These are phyloP conservation scores for Picea sitchensis DNA, from an alignment of 75 land plant species.

Conservation along the genomic window DNA sequence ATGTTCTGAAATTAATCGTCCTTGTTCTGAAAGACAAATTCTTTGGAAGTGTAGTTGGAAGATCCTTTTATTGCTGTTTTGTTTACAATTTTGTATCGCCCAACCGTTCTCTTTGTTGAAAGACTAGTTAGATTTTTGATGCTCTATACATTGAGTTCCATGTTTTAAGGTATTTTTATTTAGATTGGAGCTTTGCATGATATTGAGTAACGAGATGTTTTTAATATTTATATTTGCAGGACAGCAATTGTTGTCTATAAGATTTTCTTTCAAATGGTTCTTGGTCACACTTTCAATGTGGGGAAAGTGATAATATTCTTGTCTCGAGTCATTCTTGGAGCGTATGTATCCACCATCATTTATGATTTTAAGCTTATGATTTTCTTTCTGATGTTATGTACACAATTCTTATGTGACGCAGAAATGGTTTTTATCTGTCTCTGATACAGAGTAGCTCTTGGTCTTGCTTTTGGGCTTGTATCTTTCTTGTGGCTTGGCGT, in stretches of 20 bases:
- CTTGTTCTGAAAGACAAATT: too few species aligned
- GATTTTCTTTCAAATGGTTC: conserved; percentile 75
- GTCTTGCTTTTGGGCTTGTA: conserved; percentile 75
- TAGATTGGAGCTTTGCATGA: too few species aligned
- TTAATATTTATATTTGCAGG: conserved; percentile 35
- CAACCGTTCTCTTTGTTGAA: too few species aligned
- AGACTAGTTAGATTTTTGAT: too few species aligned
- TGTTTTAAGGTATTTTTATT: too few species aligned
- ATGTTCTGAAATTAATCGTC: too few species aligned
- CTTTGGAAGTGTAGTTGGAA: too few species aligned
- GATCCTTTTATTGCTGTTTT: too few species aligned
- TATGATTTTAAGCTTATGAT: neutral
- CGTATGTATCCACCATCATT: conserved; percentile 47
- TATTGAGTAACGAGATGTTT: too few species aligned
- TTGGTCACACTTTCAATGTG: conserved; percentile 64
- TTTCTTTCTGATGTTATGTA: neutral
- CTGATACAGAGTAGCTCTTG: conserved; percentile 75
- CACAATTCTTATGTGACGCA: neutral
- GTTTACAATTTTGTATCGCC: too few species aligned
- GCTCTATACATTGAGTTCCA: too few species aligned
- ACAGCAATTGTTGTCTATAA: conserved; percentile 94
- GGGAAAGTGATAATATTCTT: conserved; percentile 55
- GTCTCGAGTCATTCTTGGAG: conserved; percentile 72
- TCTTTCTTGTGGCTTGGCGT: conserved; percentile 83
- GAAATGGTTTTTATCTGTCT: neutral